Evolutionary conservation across 2,329 filamentous ascomycete species (phyloP).

Genomic region (Bipolaris sorokiniana): DNA sequence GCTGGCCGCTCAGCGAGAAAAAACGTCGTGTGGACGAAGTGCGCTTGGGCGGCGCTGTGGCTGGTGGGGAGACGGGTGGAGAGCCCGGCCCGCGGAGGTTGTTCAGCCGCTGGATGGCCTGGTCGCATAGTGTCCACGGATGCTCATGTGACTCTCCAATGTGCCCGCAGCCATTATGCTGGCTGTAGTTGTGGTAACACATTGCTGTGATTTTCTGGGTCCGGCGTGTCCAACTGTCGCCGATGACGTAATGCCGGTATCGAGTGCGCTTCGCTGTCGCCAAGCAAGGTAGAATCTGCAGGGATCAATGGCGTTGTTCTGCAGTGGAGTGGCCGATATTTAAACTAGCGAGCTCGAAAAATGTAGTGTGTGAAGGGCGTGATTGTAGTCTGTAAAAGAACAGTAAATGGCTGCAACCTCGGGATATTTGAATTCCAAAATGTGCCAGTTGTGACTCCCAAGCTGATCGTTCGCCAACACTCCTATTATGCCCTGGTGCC

Average conservation of each 20-base stretch:
- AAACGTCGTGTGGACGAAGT: slow-evolving; percentile 34
- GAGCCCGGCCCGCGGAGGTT: slow-evolving; percentile 36
- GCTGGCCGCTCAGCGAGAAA: slow-evolving; percentile 31
- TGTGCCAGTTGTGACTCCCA: slow-evolving; percentile 2
- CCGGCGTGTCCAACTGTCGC: neutral
- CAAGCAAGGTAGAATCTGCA: slow-evolving; percentile 10
- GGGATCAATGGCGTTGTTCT: slow-evolving; percentile 2
- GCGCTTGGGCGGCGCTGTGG: slow-evolving; percentile 25
- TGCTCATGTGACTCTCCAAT: slow-evolving; percentile 33
- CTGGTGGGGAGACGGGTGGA: slow-evolving; percentile 32
- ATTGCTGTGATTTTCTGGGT: slow-evolving; percentile 12
- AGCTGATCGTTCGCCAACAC: neutral
- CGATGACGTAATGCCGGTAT: slow-evolving; percentile 16
- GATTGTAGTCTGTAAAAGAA: neutral
- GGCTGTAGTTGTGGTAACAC: slow-evolving; percentile 45
- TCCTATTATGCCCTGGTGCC: slow-evolving; percentile 10
- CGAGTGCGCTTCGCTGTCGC: neutral
- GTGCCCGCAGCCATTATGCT: slow-evolving; percentile 46
- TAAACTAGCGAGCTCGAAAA: slow-evolving; percentile 6
- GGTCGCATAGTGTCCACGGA: slow-evolving; percentile 39
- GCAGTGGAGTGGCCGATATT: neutral
- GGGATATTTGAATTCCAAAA: slow-evolving; percentile 1
- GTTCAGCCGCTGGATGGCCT: slow-evolving; percentile 31
- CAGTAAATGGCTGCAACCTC: slow-evolving; percentile 6
- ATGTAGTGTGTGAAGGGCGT: neutral